Evolutionary conservation across 2,329 filamentous ascomycete genomes (phyloP).

Genomic region (Berkeleyomyces basicola): DNA sequence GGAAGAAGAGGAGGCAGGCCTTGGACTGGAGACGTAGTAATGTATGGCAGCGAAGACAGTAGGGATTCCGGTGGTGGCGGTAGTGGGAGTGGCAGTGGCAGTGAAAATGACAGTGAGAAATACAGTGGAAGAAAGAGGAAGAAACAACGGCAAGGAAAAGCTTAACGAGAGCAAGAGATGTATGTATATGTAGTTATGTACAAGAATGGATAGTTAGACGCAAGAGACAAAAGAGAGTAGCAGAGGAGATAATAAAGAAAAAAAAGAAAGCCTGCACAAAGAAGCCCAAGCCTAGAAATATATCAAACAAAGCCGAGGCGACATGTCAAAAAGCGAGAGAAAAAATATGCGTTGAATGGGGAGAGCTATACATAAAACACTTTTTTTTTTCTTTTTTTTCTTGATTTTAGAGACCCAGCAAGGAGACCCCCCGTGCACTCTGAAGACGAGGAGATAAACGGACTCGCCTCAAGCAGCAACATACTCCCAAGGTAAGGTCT

Average conservation of each 20-base stretch:
- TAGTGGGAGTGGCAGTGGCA: too few species aligned
- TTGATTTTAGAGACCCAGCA: background rate
- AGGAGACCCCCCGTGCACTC: background rate
- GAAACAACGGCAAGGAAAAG: background rate
- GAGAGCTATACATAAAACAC: background rate
- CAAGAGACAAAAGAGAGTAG: background rate
- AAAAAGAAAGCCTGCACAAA: background rate
- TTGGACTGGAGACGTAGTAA: too few species aligned
- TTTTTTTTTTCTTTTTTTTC: background rate
- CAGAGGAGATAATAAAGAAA: background rate
- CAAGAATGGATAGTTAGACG: background rate
- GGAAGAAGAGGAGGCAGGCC: background rate
- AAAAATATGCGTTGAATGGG: background rate
- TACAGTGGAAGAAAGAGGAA: background rate
- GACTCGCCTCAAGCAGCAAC: too few species aligned
- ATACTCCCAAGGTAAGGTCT: too few species aligned
- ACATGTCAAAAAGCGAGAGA: background rate
- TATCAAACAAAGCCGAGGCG: background rate
- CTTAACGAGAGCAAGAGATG: background rate
- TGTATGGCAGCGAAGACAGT: too few species aligned
- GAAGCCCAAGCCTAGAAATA: background rate
- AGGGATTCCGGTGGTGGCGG: too few species aligned
- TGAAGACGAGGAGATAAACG: background rate
- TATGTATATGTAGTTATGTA: background rate
- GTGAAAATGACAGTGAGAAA: background rate